Conservation (phyloP, 768 basidiomycete genomes). For the Boletus speciosus region DNA sequence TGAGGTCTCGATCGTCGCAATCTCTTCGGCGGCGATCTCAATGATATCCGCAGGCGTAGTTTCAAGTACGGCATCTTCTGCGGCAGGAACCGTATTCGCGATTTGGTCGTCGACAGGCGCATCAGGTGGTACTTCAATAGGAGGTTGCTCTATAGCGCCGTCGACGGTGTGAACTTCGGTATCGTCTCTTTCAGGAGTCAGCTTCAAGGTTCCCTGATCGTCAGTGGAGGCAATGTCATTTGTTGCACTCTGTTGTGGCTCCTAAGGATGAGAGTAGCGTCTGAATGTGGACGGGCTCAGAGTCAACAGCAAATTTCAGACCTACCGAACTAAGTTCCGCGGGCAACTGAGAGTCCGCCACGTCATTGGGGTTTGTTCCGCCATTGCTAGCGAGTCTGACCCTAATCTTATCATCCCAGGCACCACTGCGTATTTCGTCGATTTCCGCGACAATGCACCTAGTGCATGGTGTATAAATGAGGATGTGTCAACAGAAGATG, state of each 20-base stretch:
- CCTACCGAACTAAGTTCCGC: constrained; percentile 11
- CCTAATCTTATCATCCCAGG: constrained; percentile 55
- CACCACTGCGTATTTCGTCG: constrained; percentile 66
- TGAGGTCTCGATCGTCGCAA: constrained; percentile 1
- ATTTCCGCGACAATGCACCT: constrained; percentile 73
- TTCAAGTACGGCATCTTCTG: constrained; percentile 8
- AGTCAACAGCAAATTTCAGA: not conserved
- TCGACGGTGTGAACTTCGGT: not conserved
- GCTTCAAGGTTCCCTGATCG: not conserved
- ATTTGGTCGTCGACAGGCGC: constrained; percentile 6
- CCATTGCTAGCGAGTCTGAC: constrained; percentile 26
- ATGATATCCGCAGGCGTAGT: constrained; percentile 2
- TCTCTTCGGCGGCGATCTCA: constrained; percentile 11
- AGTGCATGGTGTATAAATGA: not conserved
- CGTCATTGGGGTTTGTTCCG: constrained; percentile 4
- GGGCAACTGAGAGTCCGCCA: not conserved
- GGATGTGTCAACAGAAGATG: not conserved
- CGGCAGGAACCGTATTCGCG: not conserved
- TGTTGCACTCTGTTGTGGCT: constrained; percentile 6
- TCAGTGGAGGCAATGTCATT: constrained; percentile 3
- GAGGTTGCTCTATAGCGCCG: constrained; percentile 1
- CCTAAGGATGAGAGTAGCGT: not conserved
- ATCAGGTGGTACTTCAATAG: not conserved
- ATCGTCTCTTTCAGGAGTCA: constrained; percentile 5
- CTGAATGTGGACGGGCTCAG: not conserved